Percentiles rank a stretch among this genome's conserved stretches.
phyloP scores from a whole-genome alignment of 169 alveolate species.

The Perkinsus marinus region DNA sequence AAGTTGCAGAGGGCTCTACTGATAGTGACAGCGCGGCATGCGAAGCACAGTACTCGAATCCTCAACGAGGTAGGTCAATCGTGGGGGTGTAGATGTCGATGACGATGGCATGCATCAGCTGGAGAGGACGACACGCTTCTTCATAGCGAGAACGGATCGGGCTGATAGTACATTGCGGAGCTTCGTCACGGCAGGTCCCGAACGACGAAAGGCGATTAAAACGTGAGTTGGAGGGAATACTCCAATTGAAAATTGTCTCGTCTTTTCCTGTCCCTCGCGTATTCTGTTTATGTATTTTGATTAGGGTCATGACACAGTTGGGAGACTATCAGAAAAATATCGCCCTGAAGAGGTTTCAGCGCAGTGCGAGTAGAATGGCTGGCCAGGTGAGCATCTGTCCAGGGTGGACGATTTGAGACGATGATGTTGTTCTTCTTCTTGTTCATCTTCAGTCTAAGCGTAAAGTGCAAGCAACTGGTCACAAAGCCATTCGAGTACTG shows the following conservation, averaged over 20 bases:
- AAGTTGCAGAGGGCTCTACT: not conserved
- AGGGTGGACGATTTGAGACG: not conserved
- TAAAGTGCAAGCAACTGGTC: too few species aligned
- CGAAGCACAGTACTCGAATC: not conserved
- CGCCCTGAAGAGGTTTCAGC: not conserved
- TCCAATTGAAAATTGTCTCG: too few species aligned
- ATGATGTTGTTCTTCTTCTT: too few species aligned
- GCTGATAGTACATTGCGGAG: not conserved
- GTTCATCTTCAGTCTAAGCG: too few species aligned
- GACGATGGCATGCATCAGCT: not conserved
- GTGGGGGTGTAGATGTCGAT: too few species aligned
- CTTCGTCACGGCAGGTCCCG: not conserved
- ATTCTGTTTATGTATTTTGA: too few species aligned
- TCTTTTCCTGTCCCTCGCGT: too few species aligned
- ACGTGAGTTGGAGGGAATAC: not conserved
- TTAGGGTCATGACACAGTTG: not conserved
- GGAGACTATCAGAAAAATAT: not conserved
- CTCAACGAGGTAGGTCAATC: not conserved
- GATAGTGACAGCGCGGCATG: not conserved
- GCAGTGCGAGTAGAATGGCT: not conserved
- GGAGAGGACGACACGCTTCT: not conserved
- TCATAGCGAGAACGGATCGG: not conserved
- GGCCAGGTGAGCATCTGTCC: not conserved
- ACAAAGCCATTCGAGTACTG: too few species aligned
- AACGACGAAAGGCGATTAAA: not conserved